These are phyloP conservation scores for Diaporthe vexans DNA, from an alignment of 2,329 filamentous ascomycete genomes.

Conservation along the genomic window DNA sequence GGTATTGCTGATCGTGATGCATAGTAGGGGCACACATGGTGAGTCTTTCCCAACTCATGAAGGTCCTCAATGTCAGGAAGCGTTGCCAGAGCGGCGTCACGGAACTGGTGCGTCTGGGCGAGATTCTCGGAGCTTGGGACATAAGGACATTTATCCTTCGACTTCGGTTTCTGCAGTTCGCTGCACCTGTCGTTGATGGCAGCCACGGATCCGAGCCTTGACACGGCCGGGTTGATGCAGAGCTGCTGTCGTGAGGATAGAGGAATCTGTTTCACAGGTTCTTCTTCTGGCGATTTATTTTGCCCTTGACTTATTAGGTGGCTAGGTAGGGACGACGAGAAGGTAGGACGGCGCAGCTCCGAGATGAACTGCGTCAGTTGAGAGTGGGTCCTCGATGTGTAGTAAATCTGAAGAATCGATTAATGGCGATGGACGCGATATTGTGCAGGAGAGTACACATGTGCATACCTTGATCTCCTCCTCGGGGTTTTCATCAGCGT, in stretches of 20 bases:
- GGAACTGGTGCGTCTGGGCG: constrained; percentile 80
- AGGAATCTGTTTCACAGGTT: constrained; percentile 83
- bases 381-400: constrained; percentile 93
- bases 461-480: constrained; percentile 76
- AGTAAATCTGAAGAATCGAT: constrained; percentile 74
- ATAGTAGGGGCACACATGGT: constrained; percentile 94
- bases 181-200: constrained; percentile 95
- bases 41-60: constrained; percentile 79
- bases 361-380: constrained; percentile 90
- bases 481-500: constrained; percentile 61
- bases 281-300: constrained; percentile 50
- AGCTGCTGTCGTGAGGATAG: constrained; percentile 88
- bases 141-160: constrained; percentile 79
- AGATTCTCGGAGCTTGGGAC: constrained; percentile 84
- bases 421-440: background rate
- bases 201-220: constrained; percentile 76
- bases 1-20: constrained; percentile 89
- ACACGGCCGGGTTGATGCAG: constrained; percentile 91
- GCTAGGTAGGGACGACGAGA: constrained; percentile 78
- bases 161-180: constrained; percentile 84
- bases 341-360: constrained; percentile 82
- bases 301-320: constrained; percentile 46
- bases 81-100: constrained; percentile 85
- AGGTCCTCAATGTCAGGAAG: constrained; percentile 96
- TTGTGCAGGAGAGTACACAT: constrained; percentile 35